These are phyloP conservation scores for Platanus orientalis DNA, from an alignment of 164 flowering plant species.

Conservation along the genomic window DNA sequence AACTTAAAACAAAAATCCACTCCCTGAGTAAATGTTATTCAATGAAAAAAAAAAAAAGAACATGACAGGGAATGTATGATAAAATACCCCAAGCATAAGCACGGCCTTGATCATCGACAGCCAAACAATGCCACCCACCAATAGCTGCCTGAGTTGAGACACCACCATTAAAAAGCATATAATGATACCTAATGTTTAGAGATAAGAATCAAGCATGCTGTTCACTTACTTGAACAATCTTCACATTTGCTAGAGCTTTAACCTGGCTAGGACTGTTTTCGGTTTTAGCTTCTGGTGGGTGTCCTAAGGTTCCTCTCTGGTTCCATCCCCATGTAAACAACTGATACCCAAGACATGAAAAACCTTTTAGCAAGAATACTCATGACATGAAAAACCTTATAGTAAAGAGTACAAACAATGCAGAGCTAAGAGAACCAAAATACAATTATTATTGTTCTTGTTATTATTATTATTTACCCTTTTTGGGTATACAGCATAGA, in stretches of 20 bases:
- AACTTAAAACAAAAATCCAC: background rate
- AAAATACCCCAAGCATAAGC: slow-evolving; percentile 97
- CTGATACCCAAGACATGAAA: slow-evolving; percentile 30
- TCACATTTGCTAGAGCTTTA: slow-evolving; percentile 64
- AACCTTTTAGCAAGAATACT: slow-evolving; percentile 7
- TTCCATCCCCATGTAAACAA: slow-evolving; percentile 99
- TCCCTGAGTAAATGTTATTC: background rate
- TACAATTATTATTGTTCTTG: too few species aligned
- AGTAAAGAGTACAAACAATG: too few species aligned
- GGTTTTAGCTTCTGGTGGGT: slow-evolving; percentile 86
- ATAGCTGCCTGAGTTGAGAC: slow-evolving; percentile 77
- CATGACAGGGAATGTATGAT: background rate
- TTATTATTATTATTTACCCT: too few species aligned
- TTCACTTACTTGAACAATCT: slow-evolving; percentile 81
- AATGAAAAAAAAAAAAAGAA: background rate
- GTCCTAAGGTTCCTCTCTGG: slow-evolving; percentile 96
- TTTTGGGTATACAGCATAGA: too few species aligned
- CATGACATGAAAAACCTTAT: slow-evolving; percentile 6
- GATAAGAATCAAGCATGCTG: background rate
- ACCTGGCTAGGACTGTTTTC: slow-evolving; percentile 89
- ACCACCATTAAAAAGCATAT: background rate
- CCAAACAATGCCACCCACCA: slow-evolving; percentile 99
- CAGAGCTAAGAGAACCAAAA: too few species aligned
- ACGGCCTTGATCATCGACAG: slow-evolving; percentile 95
- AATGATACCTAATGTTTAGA: background rate